Conservation (phyloP, 73 alveolate species). For the Loxodes magnus region DNA sequence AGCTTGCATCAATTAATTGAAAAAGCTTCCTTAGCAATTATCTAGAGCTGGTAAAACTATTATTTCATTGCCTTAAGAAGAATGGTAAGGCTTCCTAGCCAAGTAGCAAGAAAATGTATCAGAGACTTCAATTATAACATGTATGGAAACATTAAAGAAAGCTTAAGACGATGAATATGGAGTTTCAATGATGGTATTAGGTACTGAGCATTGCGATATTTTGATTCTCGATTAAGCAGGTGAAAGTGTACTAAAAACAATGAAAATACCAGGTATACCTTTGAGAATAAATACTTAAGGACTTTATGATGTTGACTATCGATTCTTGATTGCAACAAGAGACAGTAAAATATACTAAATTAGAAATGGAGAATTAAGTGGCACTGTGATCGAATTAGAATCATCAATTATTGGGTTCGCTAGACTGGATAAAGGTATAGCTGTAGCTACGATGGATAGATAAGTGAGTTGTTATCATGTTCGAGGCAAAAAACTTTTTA, state of each 20-base stretch:
- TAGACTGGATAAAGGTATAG: slow-evolving; percentile 41
- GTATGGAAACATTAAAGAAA: slow-evolving; percentile 36
- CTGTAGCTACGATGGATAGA: slow-evolving; percentile 64
- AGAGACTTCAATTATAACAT: not conserved
- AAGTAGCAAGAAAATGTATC: not conserved
- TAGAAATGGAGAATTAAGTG: slow-evolving; percentile 45
- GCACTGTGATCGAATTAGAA: slow-evolving; percentile 37
- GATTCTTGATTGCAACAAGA: slow-evolving; percentile 65
- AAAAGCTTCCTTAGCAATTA: slow-evolving; percentile 36
- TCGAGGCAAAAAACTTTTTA: slow-evolving; percentile 49
- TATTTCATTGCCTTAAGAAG: not conserved
- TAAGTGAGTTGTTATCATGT: slow-evolving; percentile 38
- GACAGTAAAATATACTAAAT: slow-evolving; percentile 54
- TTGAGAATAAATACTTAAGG: slow-evolving; percentile 59
- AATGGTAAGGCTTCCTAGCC: slow-evolving; percentile 2
- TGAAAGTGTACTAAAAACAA: slow-evolving; percentile 30
- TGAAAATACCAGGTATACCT: slow-evolving; percentile 62
- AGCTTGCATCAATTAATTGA: slow-evolving; percentile 55
- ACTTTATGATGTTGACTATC: slow-evolving; percentile 53
- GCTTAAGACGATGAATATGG: slow-evolving; percentile 48
- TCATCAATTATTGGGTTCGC: slow-evolving; percentile 57
- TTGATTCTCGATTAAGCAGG: slow-evolving; percentile 54
- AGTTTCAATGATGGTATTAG: slow-evolving; percentile 52
- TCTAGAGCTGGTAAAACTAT: slow-evolving; percentile 12
- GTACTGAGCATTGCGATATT: slow-evolving; percentile 68